Base-by-base conservation (phyloP, 2,329 filamentous ascomycete species). In the Tolypocladium tundrense region DNA sequence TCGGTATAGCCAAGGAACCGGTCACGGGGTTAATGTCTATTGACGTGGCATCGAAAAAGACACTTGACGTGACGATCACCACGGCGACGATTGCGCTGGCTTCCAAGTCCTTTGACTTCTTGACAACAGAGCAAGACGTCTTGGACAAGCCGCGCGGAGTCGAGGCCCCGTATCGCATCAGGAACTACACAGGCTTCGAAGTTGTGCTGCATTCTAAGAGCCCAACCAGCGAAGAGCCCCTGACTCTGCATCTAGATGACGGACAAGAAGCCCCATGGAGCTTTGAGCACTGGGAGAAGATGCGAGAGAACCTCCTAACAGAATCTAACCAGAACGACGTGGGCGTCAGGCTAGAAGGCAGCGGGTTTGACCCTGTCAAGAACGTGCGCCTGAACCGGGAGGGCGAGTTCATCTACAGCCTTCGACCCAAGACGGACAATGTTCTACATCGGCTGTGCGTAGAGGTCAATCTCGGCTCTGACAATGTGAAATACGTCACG, bases 401-500 rank as follows among this genome's bases (percentile, higher is more conserved):
- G 74, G 95, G 95, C 55, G 94, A 99, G 69, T 87, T 87, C 53
- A 72, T 97, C 27, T 99, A 96, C 75, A 90, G 88, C 55, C 79
- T 99, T 52, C 88, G 90, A 59, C 94, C 95, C 2, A 90, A 91
- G 70, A 88, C 91, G 60, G 88, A 96, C 66, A 83, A 88, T 59
- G 81, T 96, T 3, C 80, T 93, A 62, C 95, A 99, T 70, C 88
- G 92, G 27, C 82, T 99, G 21, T 84, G 97, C 31, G 92, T 97
- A 0, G 94, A 99, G 58, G 88, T 99, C 56, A 90, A 84, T 56
- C 80, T 99, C 31, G 94, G 91, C n/a, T 77, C 84, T 0, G 93
- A 99, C 76, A 97, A 97, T 67, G 90, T 99, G 75, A 99, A 99
- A 76, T 95, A 96, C 70, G 95, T 99, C 67, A 99, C 92, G 1